phyloP scores from a whole-genome alignment of 768 basidiomycete species.

The Lactifluus hygrophoroides region DNA sequence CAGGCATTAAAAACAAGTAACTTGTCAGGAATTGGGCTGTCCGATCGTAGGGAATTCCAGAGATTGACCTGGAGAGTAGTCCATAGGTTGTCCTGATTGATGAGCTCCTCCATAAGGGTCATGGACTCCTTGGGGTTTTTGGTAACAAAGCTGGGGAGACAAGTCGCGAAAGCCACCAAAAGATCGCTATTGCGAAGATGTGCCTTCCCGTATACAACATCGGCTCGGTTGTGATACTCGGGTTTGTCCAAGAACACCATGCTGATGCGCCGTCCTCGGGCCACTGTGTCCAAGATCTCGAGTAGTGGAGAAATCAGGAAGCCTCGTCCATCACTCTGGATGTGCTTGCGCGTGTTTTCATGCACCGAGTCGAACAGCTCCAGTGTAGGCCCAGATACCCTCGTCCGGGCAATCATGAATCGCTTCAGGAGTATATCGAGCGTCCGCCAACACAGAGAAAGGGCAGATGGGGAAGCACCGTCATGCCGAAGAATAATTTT shows the following conservation, averaged over 20 bases:
- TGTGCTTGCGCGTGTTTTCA: background rate
- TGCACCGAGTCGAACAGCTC: background rate
- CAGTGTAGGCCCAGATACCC: background rate
- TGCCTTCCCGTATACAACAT: slow-evolving; percentile 2
- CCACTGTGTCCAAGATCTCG: background rate
- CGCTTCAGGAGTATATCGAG: background rate
- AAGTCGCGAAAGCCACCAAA: background rate
- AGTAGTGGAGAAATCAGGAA: background rate
- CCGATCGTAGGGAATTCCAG: background rate
- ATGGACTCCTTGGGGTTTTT: background rate
- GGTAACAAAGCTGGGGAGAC: background rate
- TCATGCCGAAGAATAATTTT: background rate
- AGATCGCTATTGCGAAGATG: background rate
- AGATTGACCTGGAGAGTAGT: background rate
- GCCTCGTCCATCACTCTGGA: background rate
- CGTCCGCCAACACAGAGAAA: slow-evolving; percentile 2
- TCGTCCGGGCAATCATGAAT: background rate
- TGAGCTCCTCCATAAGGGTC: background rate
- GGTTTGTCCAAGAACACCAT: background rate
- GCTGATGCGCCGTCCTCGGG: background rate
- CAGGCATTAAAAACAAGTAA: background rate
- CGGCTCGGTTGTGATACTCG: background rate
- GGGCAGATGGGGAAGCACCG: background rate
- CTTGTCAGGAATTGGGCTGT: background rate
- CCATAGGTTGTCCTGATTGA: slow-evolving; percentile 5